Conservation (phyloP, 306 rosid genomes). For the Sechiopsis laciniata region DNA sequence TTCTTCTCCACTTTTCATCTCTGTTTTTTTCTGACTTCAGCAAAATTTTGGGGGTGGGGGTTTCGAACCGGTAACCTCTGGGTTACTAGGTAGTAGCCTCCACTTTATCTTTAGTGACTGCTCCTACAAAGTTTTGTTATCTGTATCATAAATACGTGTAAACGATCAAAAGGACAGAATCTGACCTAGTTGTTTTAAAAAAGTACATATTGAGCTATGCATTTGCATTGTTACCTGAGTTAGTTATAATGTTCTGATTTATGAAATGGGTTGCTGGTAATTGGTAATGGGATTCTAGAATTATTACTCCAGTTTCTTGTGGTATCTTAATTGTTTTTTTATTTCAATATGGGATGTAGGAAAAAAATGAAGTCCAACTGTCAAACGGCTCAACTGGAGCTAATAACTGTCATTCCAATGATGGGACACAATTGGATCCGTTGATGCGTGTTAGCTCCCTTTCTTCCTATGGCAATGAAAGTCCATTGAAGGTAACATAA, state of each 20-base stretch:
- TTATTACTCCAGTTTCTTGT: not conserved
- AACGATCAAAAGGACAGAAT: no score
- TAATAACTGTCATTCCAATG: slow-evolving; percentile 32
- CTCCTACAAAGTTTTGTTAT: no score
- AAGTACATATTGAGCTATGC: not conserved
- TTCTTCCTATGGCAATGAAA: slow-evolving; percentile 37
- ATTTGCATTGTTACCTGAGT: not conserved
- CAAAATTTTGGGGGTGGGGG: no score
- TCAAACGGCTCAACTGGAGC: slow-evolving; percentile 29
- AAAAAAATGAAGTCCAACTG: slow-evolving; percentile 39
- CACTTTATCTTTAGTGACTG: not conserved
- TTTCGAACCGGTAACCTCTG: no score
- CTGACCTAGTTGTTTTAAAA: no score
- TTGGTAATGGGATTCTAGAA: slow-evolving; percentile 1
- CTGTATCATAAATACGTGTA: no score
- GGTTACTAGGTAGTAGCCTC: no score
- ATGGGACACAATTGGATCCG: slow-evolving; percentile 35
- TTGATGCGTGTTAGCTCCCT: slow-evolving; percentile 27
- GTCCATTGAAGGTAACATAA: slow-evolving; percentile 54
- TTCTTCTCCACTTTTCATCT: not conserved
- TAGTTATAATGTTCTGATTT: not conserved
- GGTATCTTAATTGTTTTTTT: slow-evolving; percentile 17
- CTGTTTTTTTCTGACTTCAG: no score
- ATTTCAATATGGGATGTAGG: slow-evolving; percentile 38
- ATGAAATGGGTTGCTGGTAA: not conserved